A percentile compares a stretch with the other conserved stretches of the same genome.
These are phyloP conservation scores for Wallacemonas sp. DNA, from an alignment of 208 protist species.

Conservation along the genomic window DNA sequence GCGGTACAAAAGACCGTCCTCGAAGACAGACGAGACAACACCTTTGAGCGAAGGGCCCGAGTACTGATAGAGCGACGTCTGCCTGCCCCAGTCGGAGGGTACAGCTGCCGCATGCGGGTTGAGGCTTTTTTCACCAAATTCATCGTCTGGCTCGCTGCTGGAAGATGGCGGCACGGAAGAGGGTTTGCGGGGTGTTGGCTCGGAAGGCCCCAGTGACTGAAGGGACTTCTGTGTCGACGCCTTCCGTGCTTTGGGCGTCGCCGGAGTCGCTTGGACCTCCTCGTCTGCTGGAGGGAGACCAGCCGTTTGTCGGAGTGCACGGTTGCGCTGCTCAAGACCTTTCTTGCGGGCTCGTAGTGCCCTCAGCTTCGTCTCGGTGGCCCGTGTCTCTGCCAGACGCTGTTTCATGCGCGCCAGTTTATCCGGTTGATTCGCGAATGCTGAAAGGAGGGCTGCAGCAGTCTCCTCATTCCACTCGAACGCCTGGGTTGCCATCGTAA, in stretches of 20 bases:
- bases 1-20: constrained; percentile 55
- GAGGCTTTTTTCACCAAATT: constrained; percentile 24
- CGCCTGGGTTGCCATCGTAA: constrained; percentile 8
- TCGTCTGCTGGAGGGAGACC: background rate
- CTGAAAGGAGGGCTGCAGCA: constrained; percentile 15
- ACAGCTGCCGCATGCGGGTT: background rate
- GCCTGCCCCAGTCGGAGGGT: constrained; percentile 20
- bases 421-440: constrained; percentile 4
- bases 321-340: background rate
- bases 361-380: background rate
- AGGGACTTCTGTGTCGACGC: too few relatives aligned
- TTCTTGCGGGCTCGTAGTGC: background rate
- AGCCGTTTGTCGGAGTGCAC: background rate
- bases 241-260: too few relatives aligned
- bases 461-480: constrained; percentile 22
- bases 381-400: constrained; percentile 4
- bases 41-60: constrained; percentile 27
- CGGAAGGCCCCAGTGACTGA: background rate
- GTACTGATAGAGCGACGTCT: constrained; percentile 23
- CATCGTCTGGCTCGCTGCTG: constrained; percentile 14
- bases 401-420: constrained; percentile 20
- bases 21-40: constrained; percentile 42
- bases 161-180: too few relatives aligned
- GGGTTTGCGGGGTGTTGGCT: background rate
- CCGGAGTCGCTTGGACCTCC: background rate